A percentile compares a stretch with the other conserved stretches of the same genome.
phyloP scores from a whole-genome alignment of 371 early-diverging fungal species.

The Mortierella sp. region DNA sequence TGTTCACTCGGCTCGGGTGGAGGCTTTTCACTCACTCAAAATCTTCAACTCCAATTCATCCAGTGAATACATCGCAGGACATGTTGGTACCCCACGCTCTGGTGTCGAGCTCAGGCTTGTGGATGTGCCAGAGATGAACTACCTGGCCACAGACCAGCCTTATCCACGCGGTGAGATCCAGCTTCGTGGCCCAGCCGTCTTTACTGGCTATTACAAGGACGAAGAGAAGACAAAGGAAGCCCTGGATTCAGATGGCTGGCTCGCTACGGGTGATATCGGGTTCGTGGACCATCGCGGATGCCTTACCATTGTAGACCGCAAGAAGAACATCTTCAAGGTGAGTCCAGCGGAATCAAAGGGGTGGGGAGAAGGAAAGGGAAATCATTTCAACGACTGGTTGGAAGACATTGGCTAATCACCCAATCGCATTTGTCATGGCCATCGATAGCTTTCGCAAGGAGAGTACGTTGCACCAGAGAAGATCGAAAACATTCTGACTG shows the following conservation, averaged over 20 bases:
- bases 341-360: neutral
- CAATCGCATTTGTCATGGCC: neutral
- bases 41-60: slow-evolving; percentile 52
- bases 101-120: slow-evolving; percentile 82
- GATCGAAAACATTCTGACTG: slow-evolving; percentile 57
- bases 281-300: slow-evolving; percentile 79
- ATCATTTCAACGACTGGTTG: neutral
- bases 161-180: slow-evolving; percentile 92
- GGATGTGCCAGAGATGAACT: slow-evolving; percentile 91
- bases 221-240: slow-evolving; percentile 82
- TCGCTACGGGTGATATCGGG: slow-evolving; percentile 92
- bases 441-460: slow-evolving; percentile 69
- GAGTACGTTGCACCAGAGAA: slow-evolving; percentile 99
- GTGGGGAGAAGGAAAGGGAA: neutral
- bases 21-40: slow-evolving; percentile 3
- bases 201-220: slow-evolving; percentile 88
- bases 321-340: slow-evolving; percentile 97
- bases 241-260: slow-evolving; percentile 89
- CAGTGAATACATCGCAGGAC: slow-evolving; percentile 68
- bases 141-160: slow-evolving; percentile 77
- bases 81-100: slow-evolving; percentile 76
- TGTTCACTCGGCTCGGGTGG: too few species aligned
- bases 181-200: slow-evolving; percentile 82
- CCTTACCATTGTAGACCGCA: slow-evolving; percentile 90
- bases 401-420: too few species aligned